Percentiles rank a stretch among this genome's conserved stretches.
These are phyloP conservation scores for Butyriboletus appendiculatus DNA, from an alignment of 1,284 basidiomycete genomes.

Conservation along the genomic window DNA sequence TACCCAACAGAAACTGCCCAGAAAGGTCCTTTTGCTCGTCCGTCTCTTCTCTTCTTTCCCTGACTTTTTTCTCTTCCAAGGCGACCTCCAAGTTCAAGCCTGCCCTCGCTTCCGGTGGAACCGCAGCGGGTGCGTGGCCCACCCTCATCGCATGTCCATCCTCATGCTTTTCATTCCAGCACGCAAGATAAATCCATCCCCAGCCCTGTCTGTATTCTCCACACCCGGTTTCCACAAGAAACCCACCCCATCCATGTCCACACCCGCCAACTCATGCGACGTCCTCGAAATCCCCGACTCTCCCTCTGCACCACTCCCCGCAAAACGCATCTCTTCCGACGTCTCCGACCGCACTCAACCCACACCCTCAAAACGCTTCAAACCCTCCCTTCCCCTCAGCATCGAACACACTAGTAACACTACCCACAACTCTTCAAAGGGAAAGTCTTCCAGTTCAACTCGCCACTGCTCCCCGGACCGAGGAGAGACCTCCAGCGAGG, in stretches of 20 bases:
- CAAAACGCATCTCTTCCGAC: conserved; percentile 49
- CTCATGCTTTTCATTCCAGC: conserved; percentile 11
- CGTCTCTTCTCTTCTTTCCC: too few relatives aligned
- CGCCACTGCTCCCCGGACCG: conserved; percentile 14
- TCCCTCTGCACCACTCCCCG: conserved; percentile 30
- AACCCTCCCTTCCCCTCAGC: conserved; percentile 30
- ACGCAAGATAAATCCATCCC: conserved; percentile 13
- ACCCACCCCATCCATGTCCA: conserved; percentile 12
- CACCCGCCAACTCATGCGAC: conserved; percentile 20
- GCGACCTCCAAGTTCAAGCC: conserved; percentile 42
- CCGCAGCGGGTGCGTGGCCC: conserved; percentile 18
- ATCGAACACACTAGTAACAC: conserved; percentile 50
- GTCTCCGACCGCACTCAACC: conserved; percentile 36
- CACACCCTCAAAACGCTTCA: conserved; percentile 44
- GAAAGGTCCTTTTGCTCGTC: conserved; percentile 12
- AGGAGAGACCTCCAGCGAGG: conserved; percentile 29
- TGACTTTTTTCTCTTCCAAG: neutral
- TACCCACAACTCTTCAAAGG: conserved; percentile 8
- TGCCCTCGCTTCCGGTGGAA: conserved; percentile 11
- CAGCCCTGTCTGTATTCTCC: conserved; percentile 40
- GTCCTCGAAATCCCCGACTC: conserved; percentile 41
- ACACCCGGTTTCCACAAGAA: conserved; percentile 43
- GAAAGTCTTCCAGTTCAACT: conserved; percentile 1
- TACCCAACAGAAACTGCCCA: neutral
- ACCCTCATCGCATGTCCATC: neutral